Percentiles rank a stretch among this genome's conserved stretches.
Evolutionary conservation across 352 stramenopile genomes (phyloP).

Genomic region (Pythium sukuiense): DNA sequence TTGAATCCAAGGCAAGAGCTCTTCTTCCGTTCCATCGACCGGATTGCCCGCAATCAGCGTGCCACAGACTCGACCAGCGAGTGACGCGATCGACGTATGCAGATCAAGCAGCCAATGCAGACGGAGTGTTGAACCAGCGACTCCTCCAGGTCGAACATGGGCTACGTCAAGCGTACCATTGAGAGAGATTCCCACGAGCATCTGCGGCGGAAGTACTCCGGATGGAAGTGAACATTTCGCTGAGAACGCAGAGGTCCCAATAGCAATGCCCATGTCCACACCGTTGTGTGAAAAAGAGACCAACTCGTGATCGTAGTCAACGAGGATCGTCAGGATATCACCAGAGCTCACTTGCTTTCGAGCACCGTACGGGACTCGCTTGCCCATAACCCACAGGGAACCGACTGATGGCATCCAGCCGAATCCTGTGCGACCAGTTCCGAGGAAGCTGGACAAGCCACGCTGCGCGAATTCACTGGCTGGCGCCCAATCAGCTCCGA

Average conservation of each 20-base stretch:
- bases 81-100: constrained; percentile 69
- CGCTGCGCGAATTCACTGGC: not conserved
- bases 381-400: constrained; percentile 67
- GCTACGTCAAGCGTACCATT: constrained; percentile 73
- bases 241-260: constrained; percentile 38
- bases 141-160: constrained; percentile 65
- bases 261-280: constrained; percentile 47
- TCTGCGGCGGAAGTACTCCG: constrained; percentile 29
- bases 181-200: constrained; percentile 59
- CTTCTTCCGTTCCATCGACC: constrained; percentile 76
- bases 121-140: constrained; percentile 74
- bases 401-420: constrained; percentile 87
- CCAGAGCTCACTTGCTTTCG: constrained; percentile 46
- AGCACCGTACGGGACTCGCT: constrained; percentile 48
- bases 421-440: constrained; percentile 39
- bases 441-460: constrained; percentile 5
- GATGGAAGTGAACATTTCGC: constrained; percentile 1
- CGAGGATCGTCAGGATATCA: constrained; percentile 69
- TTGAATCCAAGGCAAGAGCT: constrained; percentile 82
- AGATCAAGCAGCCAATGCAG: constrained; percentile 86
- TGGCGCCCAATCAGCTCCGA: constrained; percentile 65
- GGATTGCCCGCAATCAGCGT: constrained; percentile 78
- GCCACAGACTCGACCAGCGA: constrained; percentile 63
- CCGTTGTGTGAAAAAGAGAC: constrained; percentile 80
- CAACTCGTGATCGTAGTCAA: constrained; percentile 78